Percentiles rank a stretch among this genome's conserved stretches.
These are phyloP conservation scores for Capsella rubella DNA, from an alignment of 441 rosid genomes.

Conservation along the genomic window DNA sequence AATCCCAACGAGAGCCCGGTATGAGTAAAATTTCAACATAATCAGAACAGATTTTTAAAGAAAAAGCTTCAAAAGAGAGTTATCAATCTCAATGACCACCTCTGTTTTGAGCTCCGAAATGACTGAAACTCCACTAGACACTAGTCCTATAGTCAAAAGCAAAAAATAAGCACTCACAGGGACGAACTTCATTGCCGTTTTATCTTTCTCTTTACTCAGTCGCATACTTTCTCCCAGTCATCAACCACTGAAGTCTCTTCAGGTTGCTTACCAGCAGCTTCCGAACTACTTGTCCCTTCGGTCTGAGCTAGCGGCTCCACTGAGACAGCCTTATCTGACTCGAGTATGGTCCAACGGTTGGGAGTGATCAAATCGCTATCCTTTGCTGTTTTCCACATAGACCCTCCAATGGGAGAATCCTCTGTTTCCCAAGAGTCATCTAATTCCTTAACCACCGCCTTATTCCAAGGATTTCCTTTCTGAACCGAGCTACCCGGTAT, in stretches of 20 bases:
- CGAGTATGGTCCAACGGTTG: slow-evolving; percentile 75
- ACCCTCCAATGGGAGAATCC: slow-evolving; percentile 55
- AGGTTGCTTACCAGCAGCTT: slow-evolving; percentile 37
- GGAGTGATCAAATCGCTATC: slow-evolving; percentile 57
- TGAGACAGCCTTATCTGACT: slow-evolving; percentile 48
- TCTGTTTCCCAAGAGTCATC: slow-evolving; percentile 76
- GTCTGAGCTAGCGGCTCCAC: slow-evolving; percentile 44
- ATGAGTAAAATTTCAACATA: not conserved
- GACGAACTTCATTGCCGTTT: not conserved
- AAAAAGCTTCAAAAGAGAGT: not conserved
- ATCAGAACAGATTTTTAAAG: not conserved
- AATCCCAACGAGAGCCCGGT: not conserved
- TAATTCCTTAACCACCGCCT: slow-evolving; percentile 65
- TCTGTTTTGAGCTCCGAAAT: slow-evolving; percentile 1
- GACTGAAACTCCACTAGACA: not conserved
- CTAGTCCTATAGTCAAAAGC: not conserved
- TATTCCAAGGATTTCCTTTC: slow-evolving; percentile 78
- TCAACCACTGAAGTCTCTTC: slow-evolving; percentile 55
- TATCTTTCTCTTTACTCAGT: slow-evolving; percentile 36
- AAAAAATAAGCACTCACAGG: not conserved
- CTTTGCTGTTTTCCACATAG: slow-evolving; percentile 58
- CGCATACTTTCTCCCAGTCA: slow-evolving; percentile 84
- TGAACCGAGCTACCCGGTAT: slow-evolving; percentile 40
- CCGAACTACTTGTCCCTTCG: slow-evolving; percentile 40
- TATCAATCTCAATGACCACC: not conserved